These are phyloP conservation scores for Blastomyces parvus DNA, from an alignment of 2,329 filamentous ascomycete species.

Conservation along the genomic window DNA sequence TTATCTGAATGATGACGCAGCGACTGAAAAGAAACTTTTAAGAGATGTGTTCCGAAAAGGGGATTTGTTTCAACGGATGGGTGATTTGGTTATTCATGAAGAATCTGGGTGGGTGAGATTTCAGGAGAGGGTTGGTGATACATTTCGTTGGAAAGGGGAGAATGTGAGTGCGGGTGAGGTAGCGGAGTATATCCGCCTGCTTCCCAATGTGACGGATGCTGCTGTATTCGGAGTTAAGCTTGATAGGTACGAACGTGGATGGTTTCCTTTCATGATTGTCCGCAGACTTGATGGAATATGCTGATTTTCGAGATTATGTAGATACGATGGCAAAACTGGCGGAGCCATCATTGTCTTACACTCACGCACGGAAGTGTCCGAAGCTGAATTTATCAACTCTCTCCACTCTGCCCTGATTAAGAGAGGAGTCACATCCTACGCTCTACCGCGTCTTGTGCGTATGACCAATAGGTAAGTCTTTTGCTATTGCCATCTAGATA, in stretches of 20 bases:
- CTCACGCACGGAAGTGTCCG: conserved; percentile 18
- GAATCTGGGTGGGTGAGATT: conserved; percentile 37
- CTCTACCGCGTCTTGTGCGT: conserved; percentile 39
- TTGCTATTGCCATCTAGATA: too few relatives aligned
- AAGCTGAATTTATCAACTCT: conserved; percentile 30
- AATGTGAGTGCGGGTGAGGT: conserved; percentile 77
- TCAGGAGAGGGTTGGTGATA: conserved; percentile 50
- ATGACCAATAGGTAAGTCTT: conserved; percentile 36
- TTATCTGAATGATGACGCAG: conserved; percentile 34
- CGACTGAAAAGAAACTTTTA: conserved; percentile 39
- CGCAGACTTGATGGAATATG: background rate
- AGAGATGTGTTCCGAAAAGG: conserved; percentile 39
- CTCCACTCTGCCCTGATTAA: conserved; percentile 33
- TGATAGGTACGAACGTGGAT: conserved; percentile 23
- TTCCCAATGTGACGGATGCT: conserved; percentile 59
- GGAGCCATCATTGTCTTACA: conserved; percentile 60
- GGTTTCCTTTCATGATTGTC: background rate
- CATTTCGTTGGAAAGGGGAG: conserved; percentile 56
- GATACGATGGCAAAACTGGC: conserved; percentile 73
- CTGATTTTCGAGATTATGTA: conserved; percentile 54
- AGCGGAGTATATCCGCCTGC: conserved; percentile 59
- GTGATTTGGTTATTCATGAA: conserved; percentile 38
- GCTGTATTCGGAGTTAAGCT: conserved; percentile 68
- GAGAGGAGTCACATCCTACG: conserved; percentile 40
- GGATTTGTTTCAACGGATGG: conserved; percentile 38